Evolutionary conservation across 148 eudicot species (phyloP), one percentile per base, ranked within the genome.

Genomic region (Linanthus parryae): DNA sequence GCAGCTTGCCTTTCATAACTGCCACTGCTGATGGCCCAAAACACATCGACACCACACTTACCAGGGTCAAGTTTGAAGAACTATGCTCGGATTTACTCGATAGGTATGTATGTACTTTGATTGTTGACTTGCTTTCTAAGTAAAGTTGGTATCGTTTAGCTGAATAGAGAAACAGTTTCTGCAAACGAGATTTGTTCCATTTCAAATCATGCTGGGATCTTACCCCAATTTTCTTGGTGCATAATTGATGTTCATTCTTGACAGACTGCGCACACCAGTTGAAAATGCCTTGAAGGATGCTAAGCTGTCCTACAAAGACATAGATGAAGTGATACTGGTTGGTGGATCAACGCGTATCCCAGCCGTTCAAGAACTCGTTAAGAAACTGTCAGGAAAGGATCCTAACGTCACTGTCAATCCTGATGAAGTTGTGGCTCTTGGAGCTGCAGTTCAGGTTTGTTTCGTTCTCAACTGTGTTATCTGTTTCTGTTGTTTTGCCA

Each of bases 341-440:
- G 72, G 77, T 28, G 77, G 72, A n/a, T 72, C 72, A 13, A 66
- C 72, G n/a, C n/a, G n/a, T n/a, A n/a, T n/a, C n/a, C n/a, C n/a
- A n/a, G n/a, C n/a, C n/a, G n/a, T n/a, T n/a, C 77, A 72, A 29
- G 68, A 62, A 1, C 45, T 72, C 30, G 77, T 72, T 7, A 45
- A 17, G 37, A 66, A 66, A 52, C 46, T 72, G 57, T 63, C 68
- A 9, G 47, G 61, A 9, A 62, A 72, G 39, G 68, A 66, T 4
- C 77, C 77, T 12, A 72, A 72, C 48, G 68, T 61, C 17, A 61
- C 71, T 0, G 77, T 72, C 14, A 72, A 66, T 48, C 72, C 77
- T 18, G 77, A 62, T 58, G 77, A 66, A 52, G 72, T 62, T 9
- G 72, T 66, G 27, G 72, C 77, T 21, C 61, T 72, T 33, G 76